Evolutionary conservation across 176 grass and related monocot genomes (phyloP), one percentile per base, ranked within the genome.

Genomic region (Canna indica): DNA sequence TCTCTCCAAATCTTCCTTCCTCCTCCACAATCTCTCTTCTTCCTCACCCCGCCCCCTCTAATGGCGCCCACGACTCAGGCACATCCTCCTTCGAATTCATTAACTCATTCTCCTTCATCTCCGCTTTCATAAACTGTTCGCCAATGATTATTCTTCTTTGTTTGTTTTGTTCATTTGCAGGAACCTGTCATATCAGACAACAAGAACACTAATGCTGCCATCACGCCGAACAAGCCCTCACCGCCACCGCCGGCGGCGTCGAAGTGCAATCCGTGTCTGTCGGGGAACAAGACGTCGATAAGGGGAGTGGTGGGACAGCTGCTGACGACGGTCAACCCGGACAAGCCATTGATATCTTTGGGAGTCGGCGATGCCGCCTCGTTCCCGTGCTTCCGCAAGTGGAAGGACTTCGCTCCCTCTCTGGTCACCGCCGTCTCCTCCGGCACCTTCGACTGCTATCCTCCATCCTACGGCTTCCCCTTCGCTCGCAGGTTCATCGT

Each of bases 311-410:
- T 97, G 3, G 83, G 54, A 8, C 75, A 92, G 69, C 77, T 97
- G 39, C 70, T 92, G 69, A 14, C 24, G 6, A 16, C 11, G 18
- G 68, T 70, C 14, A 72, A 56, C 56, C 22, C 0, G 59, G 22
- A 13, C 12, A 89, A 50, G 77, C 15, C 44, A 62, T 84, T 97
- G 58, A 77, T 97, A 44, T 92, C 88, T 9, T 82, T 97, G 63
- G 94, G 94, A 62, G 84, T 97, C 46, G 94, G 94, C 11, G 94
- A 97, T 81, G 88, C 94, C 12, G 75, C 94, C 1, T 31, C 72
- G 11, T 85, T 86, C 79, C 74, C 72, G 0, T 97, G 89, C 79
- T 97, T 97, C 78, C 84, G 82, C 16, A 59, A 62, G 25, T 86
- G 89, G 22, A 72, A 79, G 1, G 83, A 81, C 71, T 87, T 92